Evolutionary conservation across 2,329 filamentous ascomycete species (phyloP).

Genomic region (Fusarium coicis): DNA sequence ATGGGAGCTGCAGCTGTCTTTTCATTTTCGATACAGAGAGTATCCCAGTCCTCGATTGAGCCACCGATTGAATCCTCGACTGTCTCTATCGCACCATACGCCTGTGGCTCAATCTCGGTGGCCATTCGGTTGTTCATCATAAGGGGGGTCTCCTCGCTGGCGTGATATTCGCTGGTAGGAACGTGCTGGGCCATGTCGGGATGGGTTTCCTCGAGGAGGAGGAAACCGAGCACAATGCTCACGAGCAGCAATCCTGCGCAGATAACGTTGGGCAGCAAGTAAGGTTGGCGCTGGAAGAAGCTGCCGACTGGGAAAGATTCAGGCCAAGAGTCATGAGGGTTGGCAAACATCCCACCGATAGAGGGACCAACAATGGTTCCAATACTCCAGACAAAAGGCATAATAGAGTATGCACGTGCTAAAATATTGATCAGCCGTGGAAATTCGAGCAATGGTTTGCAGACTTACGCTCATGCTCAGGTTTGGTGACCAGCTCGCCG

Average conservation of each 20-base stretch:
- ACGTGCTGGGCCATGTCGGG: slow-evolving; percentile 74
- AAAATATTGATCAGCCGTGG: slow-evolving; percentile 13
- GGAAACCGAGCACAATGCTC: slow-evolving; percentile 82
- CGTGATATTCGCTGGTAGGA: slow-evolving; percentile 60
- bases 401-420: slow-evolving; percentile 88
- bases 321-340: slow-evolving; percentile 80
- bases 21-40: slow-evolving; percentile 44
- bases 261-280: slow-evolving; percentile 87
- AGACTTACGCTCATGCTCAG: slow-evolving; percentile 85
- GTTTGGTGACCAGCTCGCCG: slow-evolving; percentile 83
- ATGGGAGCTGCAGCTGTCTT: slow-evolving; percentile 47
- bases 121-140: slow-evolving; percentile 76
- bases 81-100: slow-evolving; percentile 76
- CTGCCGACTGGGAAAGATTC: slow-evolving; percentile 72
- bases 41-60: slow-evolving; percentile 60
- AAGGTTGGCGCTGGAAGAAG: slow-evolving; percentile 83
- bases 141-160: slow-evolving; percentile 77
- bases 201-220: slow-evolving; percentile 89
- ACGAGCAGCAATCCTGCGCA: slow-evolving; percentile 80
- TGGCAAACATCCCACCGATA: slow-evolving; percentile 87
- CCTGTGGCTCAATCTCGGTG: slow-evolving; percentile 80
- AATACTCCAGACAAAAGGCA: slow-evolving; percentile 94
- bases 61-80: slow-evolving; percentile 49
- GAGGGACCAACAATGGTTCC: slow-evolving; percentile 90
- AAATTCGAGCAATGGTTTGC: background rate